Evolutionary conservation across 495 filamentous ascomycete genomes (phyloP), one percentile per base, ranked within the genome.

Genomic region (Neurospora sp.): DNA sequence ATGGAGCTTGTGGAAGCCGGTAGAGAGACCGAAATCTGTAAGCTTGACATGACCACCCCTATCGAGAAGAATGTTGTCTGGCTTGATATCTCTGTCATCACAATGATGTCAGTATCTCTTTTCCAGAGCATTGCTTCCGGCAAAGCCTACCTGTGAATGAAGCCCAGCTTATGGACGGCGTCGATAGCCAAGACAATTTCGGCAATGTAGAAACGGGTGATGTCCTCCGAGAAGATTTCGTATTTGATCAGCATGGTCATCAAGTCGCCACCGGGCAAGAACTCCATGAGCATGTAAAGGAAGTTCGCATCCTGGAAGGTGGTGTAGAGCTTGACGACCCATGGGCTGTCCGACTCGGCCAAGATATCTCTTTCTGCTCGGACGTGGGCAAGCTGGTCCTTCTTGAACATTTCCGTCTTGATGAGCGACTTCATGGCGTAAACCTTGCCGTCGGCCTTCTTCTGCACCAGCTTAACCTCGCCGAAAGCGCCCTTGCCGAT

Each of bases 221-320:
- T 97, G 73, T 98, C 96, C 79, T 98, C 94, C 0, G 94, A 96
- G 83, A 99, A 99, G 77, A 99, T 97, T 81, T 99, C 96, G 79
- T 99, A 98, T 85, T 98, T 98, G 84, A 99, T 99, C 76, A 99
- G 87, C 96, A 99, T 99, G 40, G 96, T 99, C 96, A 99, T 99
- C 78, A 99, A 82, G 86, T 99, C 96, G 78, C 96, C 96, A 79
- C 96, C 96, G 16, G 96, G 96, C 77, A 98, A 88, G 83, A 98
- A 99, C 82, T 99, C 96, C 96, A 99, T 98, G 72, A 99, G 88
- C 88, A 99, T 92, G 83, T 99, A 98, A 16, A 99, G 86, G 83
- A 97, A 98, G 72, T 94, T 94, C 69, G 87, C 84, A 81, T 99
- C 96, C 81, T 99, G 96, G 85, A 98, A 99, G 8, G 96, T 97